Percentiles rank a stretch among this genome's conserved stretches.
Conservation (phyloP, 495 filamentous ascomycete genomes). For the Darksidea phi region DNA sequence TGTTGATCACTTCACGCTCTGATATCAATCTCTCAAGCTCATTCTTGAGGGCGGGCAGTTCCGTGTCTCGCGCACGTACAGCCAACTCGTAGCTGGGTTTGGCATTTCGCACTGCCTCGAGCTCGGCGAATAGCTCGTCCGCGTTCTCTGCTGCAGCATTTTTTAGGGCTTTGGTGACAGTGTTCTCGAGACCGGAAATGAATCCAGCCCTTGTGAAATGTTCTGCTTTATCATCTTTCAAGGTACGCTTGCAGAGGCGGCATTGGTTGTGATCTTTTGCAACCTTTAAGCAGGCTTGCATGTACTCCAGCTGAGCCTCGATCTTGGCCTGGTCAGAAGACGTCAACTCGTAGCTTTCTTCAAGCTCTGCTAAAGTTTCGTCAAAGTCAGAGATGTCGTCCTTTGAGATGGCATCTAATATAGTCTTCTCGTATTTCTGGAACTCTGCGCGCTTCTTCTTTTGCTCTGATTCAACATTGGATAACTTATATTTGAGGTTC, state of each 20-base stretch:
- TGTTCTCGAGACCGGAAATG: slow-evolving; percentile 46
- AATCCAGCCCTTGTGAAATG: slow-evolving; percentile 22
- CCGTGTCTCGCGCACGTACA: slow-evolving; percentile 61
- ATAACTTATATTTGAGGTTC: slow-evolving; percentile 75
- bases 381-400: slow-evolving; percentile 52
- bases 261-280: slow-evolving; percentile 65
- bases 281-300: slow-evolving; percentile 56
- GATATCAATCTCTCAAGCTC: slow-evolving; percentile 57
- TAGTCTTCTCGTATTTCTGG: slow-evolving; percentile 53
- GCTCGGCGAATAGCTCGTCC: slow-evolving; percentile 54
- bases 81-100: slow-evolving; percentile 66
- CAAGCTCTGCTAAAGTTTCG: slow-evolving; percentile 53
- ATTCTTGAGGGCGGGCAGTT: slow-evolving; percentile 66
- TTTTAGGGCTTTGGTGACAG: slow-evolving; percentile 52
- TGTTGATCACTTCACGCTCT: slow-evolving; percentile 60
- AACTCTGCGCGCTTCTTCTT: slow-evolving; percentile 65
- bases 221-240: slow-evolving; percentile 56
- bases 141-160: slow-evolving; percentile 47
- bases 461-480: slow-evolving; percentile 57
- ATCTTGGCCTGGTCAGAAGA: slow-evolving; percentile 64
- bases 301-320: slow-evolving; percentile 62
- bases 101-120: slow-evolving; percentile 51
- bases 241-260: slow-evolving; percentile 64
- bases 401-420: slow-evolving; percentile 54
- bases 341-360: slow-evolving; percentile 59